Conservation (phyloP, 805 yeast species). For the Candida gorgasii region DNA sequence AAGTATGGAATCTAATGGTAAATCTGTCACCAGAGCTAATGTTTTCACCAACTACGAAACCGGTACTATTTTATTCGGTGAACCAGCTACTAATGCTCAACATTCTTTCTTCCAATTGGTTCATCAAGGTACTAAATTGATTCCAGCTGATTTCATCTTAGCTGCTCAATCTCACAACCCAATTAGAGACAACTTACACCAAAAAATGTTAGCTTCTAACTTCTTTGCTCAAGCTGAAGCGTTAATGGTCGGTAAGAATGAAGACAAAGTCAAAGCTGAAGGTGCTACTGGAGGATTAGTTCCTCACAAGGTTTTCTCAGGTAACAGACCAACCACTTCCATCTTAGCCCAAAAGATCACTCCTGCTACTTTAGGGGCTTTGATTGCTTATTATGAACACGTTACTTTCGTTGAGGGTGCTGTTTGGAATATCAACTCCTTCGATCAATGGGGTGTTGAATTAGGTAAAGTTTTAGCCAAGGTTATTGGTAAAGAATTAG, state of each 20-base stretch:
- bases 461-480: slow-evolving; percentile 97
- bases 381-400: slow-evolving; percentile 98
- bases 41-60: slow-evolving; percentile 92
- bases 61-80: slow-evolving; percentile 94
- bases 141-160: slow-evolving; percentile 94
- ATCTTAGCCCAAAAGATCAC: slow-evolving; percentile 94
- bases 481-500: slow-evolving; percentile 88
- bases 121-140: slow-evolving; percentile 97
- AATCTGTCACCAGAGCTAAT: slow-evolving; percentile 91
- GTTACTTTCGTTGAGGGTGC: slow-evolving; percentile 98
- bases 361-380: slow-evolving; percentile 93
- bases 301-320: slow-evolving; percentile 95
- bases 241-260: slow-evolving; percentile 91
- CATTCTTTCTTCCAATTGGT: slow-evolving; percentile 99
- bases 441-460: slow-evolving; percentile 99
- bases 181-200: slow-evolving; percentile 89
- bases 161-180: slow-evolving; percentile 99
- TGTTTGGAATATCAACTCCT: slow-evolving; percentile 98
- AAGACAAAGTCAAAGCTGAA: slow-evolving; percentile 79
- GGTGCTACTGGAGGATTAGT: slow-evolving; percentile 84
- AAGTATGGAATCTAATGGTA: slow-evolving; percentile 99
- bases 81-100: slow-evolving; percentile 98
- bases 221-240: slow-evolving; percentile 99
- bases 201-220: slow-evolving; percentile 97
- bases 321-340: slow-evolving; percentile 99